Percentiles rank a stretch among this genome's conserved stretches.
Evolutionary conservation across 768 basidiomycete species (phyloP).

Genomic region (Leccinum uliginosum): DNA sequence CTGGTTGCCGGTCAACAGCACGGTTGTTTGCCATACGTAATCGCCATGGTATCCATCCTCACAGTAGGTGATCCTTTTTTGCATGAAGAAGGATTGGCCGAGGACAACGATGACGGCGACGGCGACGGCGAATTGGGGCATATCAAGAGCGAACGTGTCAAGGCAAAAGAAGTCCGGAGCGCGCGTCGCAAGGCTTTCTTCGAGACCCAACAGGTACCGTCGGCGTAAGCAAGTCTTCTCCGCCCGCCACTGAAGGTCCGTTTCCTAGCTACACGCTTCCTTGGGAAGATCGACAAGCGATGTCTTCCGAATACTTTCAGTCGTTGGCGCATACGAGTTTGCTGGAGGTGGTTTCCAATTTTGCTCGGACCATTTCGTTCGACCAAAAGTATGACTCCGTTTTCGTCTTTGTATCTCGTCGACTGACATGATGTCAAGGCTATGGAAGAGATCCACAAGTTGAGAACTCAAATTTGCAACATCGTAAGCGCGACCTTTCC

Average conservation of each 20-base stretch:
- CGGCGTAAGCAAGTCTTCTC: neutral
- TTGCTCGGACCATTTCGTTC: constrained; percentile 85
- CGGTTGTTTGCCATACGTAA: constrained; percentile 87
- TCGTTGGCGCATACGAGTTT: constrained; percentile 96
- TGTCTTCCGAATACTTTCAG: constrained; percentile 80
- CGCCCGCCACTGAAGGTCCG: neutral
- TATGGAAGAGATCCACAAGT: constrained; percentile 98
- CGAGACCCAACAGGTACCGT: constrained; percentile 68
- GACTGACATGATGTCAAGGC: constrained; percentile 47
- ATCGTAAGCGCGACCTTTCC: constrained; percentile 82
- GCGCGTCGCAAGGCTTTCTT: constrained; percentile 75
- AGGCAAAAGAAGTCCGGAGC: constrained; percentile 55
- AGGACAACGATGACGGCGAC: constrained; percentile 35
- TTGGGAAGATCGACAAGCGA: constrained; percentile 83
- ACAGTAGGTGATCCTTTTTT: constrained; percentile 96
- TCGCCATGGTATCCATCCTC: constrained; percentile 85
- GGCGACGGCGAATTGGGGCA: constrained; percentile 40
- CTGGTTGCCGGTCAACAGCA: constrained; percentile 82
- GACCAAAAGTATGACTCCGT: constrained; percentile 62
- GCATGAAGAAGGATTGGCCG: constrained; percentile 65
- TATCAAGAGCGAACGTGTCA: constrained; percentile 43
- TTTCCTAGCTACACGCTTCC: constrained; percentile 62
- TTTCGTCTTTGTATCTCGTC: neutral
- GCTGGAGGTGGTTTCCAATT: constrained; percentile 77
- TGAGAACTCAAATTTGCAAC: constrained; percentile 81